phyloP scores from a whole-genome alignment of 805 yeast genomes.

The Naumovozyma baii region DNA sequence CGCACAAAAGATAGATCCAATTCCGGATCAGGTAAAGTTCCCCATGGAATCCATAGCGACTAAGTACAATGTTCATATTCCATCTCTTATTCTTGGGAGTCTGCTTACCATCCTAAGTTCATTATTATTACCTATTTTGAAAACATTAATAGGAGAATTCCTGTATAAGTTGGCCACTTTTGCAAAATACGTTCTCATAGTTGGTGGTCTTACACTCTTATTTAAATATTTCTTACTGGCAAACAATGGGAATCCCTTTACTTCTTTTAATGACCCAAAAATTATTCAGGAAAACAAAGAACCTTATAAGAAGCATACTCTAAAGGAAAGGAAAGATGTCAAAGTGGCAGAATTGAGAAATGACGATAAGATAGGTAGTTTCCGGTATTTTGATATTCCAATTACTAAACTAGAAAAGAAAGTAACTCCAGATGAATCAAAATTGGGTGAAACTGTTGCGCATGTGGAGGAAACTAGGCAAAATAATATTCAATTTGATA shows the following conservation, averaged over 20 bases:
- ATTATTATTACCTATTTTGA: background rate
- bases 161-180: background rate
- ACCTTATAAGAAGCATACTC: background rate
- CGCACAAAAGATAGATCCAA: too few relatives aligned
- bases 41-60: background rate
- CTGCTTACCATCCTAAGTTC: background rate
- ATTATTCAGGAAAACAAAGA: background rate
- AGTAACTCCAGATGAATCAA: background rate
- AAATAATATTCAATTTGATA: conserved; percentile 1
- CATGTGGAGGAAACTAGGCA: background rate
- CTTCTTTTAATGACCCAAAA: background rate
- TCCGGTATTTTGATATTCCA: conserved; percentile 22
- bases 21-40: background rate
- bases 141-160: background rate
- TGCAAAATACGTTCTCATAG: background rate
- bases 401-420: conserved; percentile 13
- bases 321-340: background rate
- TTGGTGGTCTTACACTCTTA: background rate
- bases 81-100: conserved; percentile 5
- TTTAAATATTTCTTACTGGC: background rate
- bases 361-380: conserved; percentile 12
- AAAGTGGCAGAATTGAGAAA: background rate
- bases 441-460: background rate
- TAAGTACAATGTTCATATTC: conserved; percentile 1
- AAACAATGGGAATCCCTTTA: background rate